Evolutionary conservation across 73 alveolate species (phyloP).

Genomic region (Diophrys sp.): DNA sequence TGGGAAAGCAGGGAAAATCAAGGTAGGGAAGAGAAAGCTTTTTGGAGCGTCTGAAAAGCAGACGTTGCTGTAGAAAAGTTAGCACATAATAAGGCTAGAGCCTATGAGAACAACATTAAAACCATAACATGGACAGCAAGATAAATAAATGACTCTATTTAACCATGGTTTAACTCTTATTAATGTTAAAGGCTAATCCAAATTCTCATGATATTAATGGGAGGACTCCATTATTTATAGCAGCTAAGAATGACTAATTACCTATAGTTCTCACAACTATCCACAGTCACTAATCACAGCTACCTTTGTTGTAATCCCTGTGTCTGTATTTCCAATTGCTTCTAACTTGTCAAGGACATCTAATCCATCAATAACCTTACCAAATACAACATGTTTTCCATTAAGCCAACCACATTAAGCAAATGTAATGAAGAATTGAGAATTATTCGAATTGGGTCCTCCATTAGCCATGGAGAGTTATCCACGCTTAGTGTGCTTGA

Average conservation of each 20-base stretch:
- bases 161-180: background rate
- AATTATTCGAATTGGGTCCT: slow-evolving; percentile 90
- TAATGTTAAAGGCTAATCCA: background rate
- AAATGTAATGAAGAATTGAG: slow-evolving; percentile 85
- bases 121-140: no score
- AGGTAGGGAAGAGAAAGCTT: no score
- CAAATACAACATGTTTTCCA: no score
- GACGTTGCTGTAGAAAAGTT: no score
- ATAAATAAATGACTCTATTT: no score
- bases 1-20: no score
- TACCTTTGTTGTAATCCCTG: slow-evolving; percentile 52
- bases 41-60: no score
- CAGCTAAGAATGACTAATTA: background rate
- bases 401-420: slow-evolving; percentile 85
- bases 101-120: no score
- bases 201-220: background rate
- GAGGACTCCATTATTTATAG: background rate
- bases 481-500: slow-evolving; percentile 77
- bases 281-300: slow-evolving; percentile 66
- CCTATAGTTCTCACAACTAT: no score
- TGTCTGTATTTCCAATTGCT: slow-evolving; percentile 52
- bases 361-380: slow-evolving; percentile 54
- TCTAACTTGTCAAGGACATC: slow-evolving; percentile 69
- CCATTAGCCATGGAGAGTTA: slow-evolving; percentile 91
- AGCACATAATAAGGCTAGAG: no score